Conservation (phyloP, 192 early-diverging fungal genomes). For the Gryganskiella cystojenkinii region DNA sequence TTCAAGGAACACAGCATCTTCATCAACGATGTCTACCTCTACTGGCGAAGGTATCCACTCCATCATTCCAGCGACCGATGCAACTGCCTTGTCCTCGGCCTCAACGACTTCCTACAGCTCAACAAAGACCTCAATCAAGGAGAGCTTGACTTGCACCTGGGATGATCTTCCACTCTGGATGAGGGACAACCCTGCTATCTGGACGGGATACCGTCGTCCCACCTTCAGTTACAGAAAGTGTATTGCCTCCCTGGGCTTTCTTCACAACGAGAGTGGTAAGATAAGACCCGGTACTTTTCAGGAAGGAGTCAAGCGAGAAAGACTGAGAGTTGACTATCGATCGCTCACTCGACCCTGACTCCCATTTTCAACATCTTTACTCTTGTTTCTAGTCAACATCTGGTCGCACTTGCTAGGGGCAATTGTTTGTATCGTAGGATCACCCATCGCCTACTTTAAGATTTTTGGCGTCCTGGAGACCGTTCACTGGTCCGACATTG, state of each 20-base stretch:
- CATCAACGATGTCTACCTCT: constrained; percentile 3
- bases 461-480: constrained; percentile 54
- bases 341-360: no score
- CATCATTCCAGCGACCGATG: not conserved
- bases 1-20: not conserved
- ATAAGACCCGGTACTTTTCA: not conserved
- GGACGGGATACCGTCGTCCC: constrained; percentile 82
- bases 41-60: constrained; percentile 12
- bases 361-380: no score
- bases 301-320: not conserved
- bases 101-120: not conserved
- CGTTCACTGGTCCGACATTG: constrained; percentile 69
- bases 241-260: constrained; percentile 76
- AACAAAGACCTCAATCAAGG: not conserved
- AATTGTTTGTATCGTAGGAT: constrained; percentile 63
- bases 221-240: constrained; percentile 81
- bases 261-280: constrained; percentile 93
- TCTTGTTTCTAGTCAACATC: constrained; percentile 90
- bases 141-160: constrained; percentile 32
- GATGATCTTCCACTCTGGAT: constrained; percentile 79
- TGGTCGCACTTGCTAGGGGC: constrained; percentile 87
- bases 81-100: not conserved
- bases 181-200: constrained; percentile 86
- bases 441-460: constrained; percentile 58
- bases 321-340: no score